Base-by-base conservation (phyloP, 768 basidiomycete genomes). In the Exsudoporus frostii region DNA sequence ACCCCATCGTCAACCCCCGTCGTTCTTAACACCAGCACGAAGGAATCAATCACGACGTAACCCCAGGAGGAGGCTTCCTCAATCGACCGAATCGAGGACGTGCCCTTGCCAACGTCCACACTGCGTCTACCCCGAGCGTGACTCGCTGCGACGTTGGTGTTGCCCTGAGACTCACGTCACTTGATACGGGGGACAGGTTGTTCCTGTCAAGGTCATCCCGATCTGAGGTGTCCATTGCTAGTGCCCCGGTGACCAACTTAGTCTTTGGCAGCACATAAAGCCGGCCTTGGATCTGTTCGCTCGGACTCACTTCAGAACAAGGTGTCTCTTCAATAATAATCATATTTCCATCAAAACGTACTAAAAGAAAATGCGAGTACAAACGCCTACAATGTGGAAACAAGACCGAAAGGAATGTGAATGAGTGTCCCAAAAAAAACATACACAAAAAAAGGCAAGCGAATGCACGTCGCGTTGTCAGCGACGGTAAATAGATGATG, bases 1-100 rank as follows among this genome's bases (percentile, higher is more conserved):
- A 32, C 38, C 38, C 19, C 29, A 14, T 22, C 9, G 43, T 49
- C 50, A 46, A 49, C 24, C n/a, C 14, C 13, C 3, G 6, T 2
- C 7, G 13, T 22, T 22, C 13, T 40, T 7, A 51, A 20, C 17
- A 33, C 17, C 2, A 41, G 30, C 24, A 47, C 36, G 13, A 11
- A 47, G 17, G 20, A 37, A 57, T 47, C 38, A 76, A 84, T 62
- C 63, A 86, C 86, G 74, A 62, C 20, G 84, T 80, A 58, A 83
- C 84, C 67, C 81, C 80, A 17, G 90, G 90, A 0, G 91, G 78
- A 1, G 92, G 92, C 67, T 95, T 94, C 59, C 93, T 74, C 38
- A 74, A 72, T 66, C 86, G 86, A 29, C 84, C 81, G n/a, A 51
- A 89, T 64, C 7, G 83, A 73, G 1, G 81, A 79, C 7, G 72